Base-by-base conservation (phyloP, 31 red algal species). In the Bonnemaisonia californica region DNA sequence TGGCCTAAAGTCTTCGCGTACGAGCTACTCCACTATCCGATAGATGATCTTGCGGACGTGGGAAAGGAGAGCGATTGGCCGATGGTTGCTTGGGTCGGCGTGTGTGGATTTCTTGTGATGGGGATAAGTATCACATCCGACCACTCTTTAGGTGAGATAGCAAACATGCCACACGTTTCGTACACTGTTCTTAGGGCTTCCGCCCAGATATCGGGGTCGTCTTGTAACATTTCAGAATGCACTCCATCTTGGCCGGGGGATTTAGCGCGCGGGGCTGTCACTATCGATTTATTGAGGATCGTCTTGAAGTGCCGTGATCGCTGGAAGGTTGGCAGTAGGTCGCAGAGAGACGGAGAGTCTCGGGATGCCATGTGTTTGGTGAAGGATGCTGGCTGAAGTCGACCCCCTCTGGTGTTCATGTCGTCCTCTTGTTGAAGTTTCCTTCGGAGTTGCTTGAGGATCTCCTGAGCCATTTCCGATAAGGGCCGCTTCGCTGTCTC, bases 231-330 rank as follows among this genome's bases (percentile, higher is more conserved):
- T 26, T 76, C 48, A 29, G 31, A 30, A 4, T 2, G 8, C 2
- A 76, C 12, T 29, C 23, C 72, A 22, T 76, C 72, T 29, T 41
- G 68, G 5, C 68, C 68, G 7, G 68, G 68, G 34, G 68, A 1
- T 47, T 71, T 71, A n/a, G n/a, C n/a, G n/a, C n/a, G n/a, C n/a
- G n/a, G n/a, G n/a, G n/a, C n/a, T n/a, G n/a, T n/a, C n/a, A n/a
- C n/a, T n/a, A n/a, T n/a, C n/a, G n/a, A n/a, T n/a, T n/a, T n/a
- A n/a, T n/a, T n/a, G n/a, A n/a, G n/a, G n/a, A n/a, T n/a, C n/a
- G n/a, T n/a, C n/a, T n/a, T n/a, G n/a, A n/a, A n/a, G n/a, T n/a
- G n/a, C n/a, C n/a, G n/a, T n/a, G n/a, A n/a, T n/a, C n/a, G n/a
- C n/a, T n/a, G n/a, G n/a, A n/a, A n/a, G n/a, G n/a, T n/a, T n/a